A percentile compares a stretch with the other conserved stretches of the same genome.
Evolutionary conservation across 2,329 filamentous ascomycete species (phyloP).

Genomic region (Torrubiella hemipterigena): DNA sequence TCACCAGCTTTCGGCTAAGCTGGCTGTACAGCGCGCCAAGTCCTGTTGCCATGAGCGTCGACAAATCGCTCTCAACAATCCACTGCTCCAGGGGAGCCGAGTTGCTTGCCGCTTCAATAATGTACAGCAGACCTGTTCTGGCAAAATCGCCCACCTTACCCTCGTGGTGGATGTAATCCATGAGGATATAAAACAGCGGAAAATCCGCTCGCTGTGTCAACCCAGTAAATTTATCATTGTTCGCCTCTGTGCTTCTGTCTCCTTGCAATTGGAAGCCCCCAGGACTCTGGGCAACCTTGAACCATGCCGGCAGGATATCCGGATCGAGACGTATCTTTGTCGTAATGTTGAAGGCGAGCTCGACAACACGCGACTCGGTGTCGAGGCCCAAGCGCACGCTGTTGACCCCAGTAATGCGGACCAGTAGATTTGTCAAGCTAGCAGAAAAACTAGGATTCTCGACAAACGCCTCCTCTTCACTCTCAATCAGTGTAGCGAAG

Average conservation of each 20-base stretch:
- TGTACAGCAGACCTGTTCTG: slow-evolving; percentile 82
- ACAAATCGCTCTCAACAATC: slow-evolving; percentile 94
- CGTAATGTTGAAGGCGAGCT: slow-evolving; percentile 89
- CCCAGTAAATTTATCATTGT: slow-evolving; percentile 72
- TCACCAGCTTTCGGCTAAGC: slow-evolving; percentile 65
- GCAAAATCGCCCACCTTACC: slow-evolving; percentile 94
- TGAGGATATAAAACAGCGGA: slow-evolving; percentile 85
- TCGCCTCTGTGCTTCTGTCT: slow-evolving; percentile 34
- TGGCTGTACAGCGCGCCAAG: slow-evolving; percentile 65
- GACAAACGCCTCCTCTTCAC: slow-evolving; percentile 90
- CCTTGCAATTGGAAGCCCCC: slow-evolving; percentile 12
- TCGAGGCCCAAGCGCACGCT: slow-evolving; percentile 64
- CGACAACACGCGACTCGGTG: slow-evolving; percentile 79
- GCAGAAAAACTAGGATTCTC: slow-evolving; percentile 77
- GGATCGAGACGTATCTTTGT: slow-evolving; percentile 91
- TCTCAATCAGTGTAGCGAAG: slow-evolving; percentile 87
- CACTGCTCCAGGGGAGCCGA: slow-evolving; percentile 80
- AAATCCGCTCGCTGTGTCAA: slow-evolving; percentile 86
- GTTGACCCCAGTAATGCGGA: slow-evolving; percentile 64
- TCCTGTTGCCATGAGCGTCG: slow-evolving; percentile 93
- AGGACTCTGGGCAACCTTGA: slow-evolving; percentile 45
- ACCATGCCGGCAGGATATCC: slow-evolving; percentile 82
- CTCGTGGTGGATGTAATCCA: slow-evolving; percentile 95
- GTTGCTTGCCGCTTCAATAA: slow-evolving; percentile 84
- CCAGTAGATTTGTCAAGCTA: slow-evolving; percentile 75